Base-by-base conservation (phyloP, 129 eudicot genomes). In the Saussurea involucrata region DNA sequence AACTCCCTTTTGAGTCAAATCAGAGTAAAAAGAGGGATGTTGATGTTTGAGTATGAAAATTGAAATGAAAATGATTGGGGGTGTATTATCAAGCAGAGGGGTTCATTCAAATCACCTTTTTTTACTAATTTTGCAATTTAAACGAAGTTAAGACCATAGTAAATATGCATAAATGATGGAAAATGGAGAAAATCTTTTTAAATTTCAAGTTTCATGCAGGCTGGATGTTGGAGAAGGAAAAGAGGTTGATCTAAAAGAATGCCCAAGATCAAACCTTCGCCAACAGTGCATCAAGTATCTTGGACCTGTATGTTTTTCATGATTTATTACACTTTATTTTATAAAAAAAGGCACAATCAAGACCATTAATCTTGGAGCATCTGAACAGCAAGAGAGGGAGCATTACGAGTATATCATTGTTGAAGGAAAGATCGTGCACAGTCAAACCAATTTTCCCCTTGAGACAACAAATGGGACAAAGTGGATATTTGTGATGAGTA, bases 221-320 rank as follows among this genome's bases (percentile, higher is more conserved):
- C 68, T 95, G 89, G 99, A 95, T 89, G 64, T 95, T 82, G 99
- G 99, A 85, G 96, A 95, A 58, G 99, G 99, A 69, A 92, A 82
- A 82, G 96, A 88, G 71, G 84, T 95, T 25, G 96, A 95, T 77
- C 91, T 91, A 13, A 74, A 85, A 82, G 88, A 87, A 79, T 95
- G 99, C 63, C 87, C 97, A 8, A 86, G 96, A 86, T 88, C 96
- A 76, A 91, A 87, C 84, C 96, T 95, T 71, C 86, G 92, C 4
- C 74, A 92, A 55, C 99, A 95, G 65, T 95, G 92, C 80, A 89
- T 92, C 79, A 95, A 83, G 80, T 95, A 95, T 88, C 97, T 95
- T 68, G 99, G 99, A 73, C 97, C 97, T 63, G 99, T 95, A 95
- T 49, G 97, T 80, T 28, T 44, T 49, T 66, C 12, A 13, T 55